Evolutionary conservation across 1,284 basidiomycete genomes (phyloP).

Genomic region (Cryptococcus depauperatus): DNA sequence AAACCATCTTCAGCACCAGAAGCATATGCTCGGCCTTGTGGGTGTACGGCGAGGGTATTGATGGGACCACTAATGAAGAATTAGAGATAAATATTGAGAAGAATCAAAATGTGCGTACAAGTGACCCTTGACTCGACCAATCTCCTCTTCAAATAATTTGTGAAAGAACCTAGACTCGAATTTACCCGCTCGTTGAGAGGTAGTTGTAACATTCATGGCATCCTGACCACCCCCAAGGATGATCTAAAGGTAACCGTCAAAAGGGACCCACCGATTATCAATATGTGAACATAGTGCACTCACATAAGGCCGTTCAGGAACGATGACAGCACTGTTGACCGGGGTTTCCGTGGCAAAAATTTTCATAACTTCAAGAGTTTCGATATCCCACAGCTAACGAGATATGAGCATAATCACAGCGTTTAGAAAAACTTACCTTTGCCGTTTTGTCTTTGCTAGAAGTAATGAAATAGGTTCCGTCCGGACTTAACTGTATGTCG

Average conservation of each 20-base stretch:
- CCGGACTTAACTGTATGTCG: constrained; percentile 83
- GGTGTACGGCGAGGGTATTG: constrained; percentile 96
- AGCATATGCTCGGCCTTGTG: constrained; percentile 78
- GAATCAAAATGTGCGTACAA: constrained; percentile 37
- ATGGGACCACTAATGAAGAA: constrained; percentile 70
- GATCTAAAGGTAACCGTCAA: constrained; percentile 49
- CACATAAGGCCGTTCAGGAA: constrained; percentile 77
- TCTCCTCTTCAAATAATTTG: constrained; percentile 95
- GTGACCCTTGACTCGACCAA: constrained; percentile 91
- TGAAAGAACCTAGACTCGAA: constrained; percentile 99
- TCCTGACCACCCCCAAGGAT: constrained; percentile 95
- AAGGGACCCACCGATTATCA: background rate
- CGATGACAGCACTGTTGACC: constrained; percentile 84
- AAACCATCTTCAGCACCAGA: constrained; percentile 97
- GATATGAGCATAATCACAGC: background rate
- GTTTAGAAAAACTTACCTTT: constrained; percentile 58
- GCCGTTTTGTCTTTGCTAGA: constrained; percentile 95
- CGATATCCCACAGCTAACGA: constrained; percentile 84
- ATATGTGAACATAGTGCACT: constrained; percentile 21
- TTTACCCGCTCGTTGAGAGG: constrained; percentile 84
- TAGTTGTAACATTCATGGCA: constrained; percentile 95
- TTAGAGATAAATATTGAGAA: background rate
- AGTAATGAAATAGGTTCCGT: constrained; percentile 91
- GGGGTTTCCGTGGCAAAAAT: constrained; percentile 90
- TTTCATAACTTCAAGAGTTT: constrained; percentile 83